Percentiles rank a stretch among this genome's conserved stretches.
Conservation (phyloP, 257 asterid genomes). For the Linderniella brevidens region DNA sequence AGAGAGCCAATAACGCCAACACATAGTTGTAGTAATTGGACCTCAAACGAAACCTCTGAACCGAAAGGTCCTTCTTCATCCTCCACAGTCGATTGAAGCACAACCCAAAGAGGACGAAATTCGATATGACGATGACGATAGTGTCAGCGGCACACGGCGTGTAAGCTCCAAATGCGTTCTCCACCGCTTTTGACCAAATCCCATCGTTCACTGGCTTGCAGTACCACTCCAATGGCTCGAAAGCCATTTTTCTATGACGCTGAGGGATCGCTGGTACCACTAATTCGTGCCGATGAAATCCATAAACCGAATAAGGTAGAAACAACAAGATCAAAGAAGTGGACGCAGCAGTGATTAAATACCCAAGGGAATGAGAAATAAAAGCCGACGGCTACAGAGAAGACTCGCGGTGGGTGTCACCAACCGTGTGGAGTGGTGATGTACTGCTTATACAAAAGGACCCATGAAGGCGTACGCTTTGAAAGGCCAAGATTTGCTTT, state of each 20-base stretch:
- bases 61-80: constrained; percentile 35
- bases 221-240: constrained; percentile 73
- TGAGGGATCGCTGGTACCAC: too few species aligned
- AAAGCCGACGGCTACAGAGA: too few species aligned
- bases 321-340: too few species aligned
- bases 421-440: too few species aligned
- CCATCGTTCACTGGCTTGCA: constrained; percentile 73
- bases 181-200: constrained; percentile 67
- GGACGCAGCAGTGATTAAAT: too few species aligned
- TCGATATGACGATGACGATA: constrained; percentile 47
- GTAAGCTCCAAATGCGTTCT: constrained; percentile 85
- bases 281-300: too few species aligned
- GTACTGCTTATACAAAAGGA: too few species aligned
- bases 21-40: constrained; percentile 60
- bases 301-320: too few species aligned
- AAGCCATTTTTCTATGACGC: constrained; percentile 30
- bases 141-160: constrained; percentile 84
- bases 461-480: too few species aligned
- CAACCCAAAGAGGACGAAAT: constrained; percentile 56
- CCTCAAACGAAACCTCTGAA: constrained; percentile 53
- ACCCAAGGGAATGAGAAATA: too few species aligned
- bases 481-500: too few species aligned
- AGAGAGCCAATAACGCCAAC: constrained; percentile 55
- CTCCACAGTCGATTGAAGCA: constrained; percentile 50
- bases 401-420: too few species aligned